These are phyloP conservation scores for Barnettozyma sp. DNA, from an alignment of 805 yeast genomes.

Conservation along the genomic window DNA sequence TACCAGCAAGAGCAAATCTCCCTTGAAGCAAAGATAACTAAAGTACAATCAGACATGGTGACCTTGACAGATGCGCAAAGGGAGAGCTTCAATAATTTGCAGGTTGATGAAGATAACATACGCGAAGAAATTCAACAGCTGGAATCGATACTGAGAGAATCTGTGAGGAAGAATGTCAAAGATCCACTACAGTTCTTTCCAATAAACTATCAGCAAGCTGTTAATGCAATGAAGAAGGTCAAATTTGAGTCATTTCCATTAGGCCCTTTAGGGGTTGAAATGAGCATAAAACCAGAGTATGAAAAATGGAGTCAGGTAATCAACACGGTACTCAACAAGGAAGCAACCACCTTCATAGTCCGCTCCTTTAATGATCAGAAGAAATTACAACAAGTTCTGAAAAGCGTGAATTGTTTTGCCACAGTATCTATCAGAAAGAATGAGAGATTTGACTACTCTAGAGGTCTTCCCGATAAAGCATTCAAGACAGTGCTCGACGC, in stretches of 20 bases:
- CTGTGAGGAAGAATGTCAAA: background rate
- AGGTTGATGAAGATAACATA: constrained; percentile 5
- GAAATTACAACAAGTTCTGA: constrained; percentile 31
- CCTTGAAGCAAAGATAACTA: background rate
- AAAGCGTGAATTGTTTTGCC: constrained; percentile 26
- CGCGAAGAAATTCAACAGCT: constrained; percentile 10
- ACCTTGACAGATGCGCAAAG: constrained; percentile 5
- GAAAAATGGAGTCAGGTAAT: constrained; percentile 53
- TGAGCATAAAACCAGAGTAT: constrained; percentile 49
- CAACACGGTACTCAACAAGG: constrained; percentile 44
- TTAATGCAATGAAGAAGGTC: constrained; percentile 18
- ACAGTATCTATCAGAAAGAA: constrained; percentile 45
- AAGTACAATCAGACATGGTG: background rate
- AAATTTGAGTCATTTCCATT: constrained; percentile 48
- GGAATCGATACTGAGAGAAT: constrained; percentile 1
- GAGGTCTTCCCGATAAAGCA: constrained; percentile 36
- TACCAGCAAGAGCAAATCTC: background rate
- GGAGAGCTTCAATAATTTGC: constrained; percentile 6
- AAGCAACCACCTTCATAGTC: constrained; percentile 62
- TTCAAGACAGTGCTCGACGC: constrained; percentile 53
- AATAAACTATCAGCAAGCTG: background rate
- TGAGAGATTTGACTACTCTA: constrained; percentile 50
- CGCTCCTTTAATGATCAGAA: constrained; percentile 53
- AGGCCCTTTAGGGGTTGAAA: constrained; percentile 72
- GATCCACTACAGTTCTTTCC: constrained; percentile 14